Evolutionary conservation across 495 filamentous ascomycete genomes (phyloP), one percentile per base, ranked within the genome.

Genomic region (Xylaria palmicola): DNA sequence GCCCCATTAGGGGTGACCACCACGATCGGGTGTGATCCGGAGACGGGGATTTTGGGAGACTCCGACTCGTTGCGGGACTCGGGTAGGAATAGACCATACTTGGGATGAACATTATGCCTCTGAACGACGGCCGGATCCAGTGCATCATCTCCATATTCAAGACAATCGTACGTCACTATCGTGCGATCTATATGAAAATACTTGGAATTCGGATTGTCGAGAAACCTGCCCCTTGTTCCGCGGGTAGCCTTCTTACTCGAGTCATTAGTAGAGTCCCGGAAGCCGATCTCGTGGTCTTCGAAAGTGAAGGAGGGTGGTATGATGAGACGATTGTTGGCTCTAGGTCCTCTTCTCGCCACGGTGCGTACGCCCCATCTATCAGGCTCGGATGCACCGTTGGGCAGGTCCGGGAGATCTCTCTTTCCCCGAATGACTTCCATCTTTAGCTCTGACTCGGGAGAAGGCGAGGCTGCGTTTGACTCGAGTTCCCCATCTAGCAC

Each of bases 201-300:
- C 30, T 71, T 75, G 5, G 75, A 74, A 39, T 74, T 74, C 2
- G 78, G 77, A 44, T 69, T 71, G 48, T 73, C 67, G 51, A 77
- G 41, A 30, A 73, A 79, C 56, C 65, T 73, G 53, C 78, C 77
- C 40, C 78, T 70, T 24, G 67, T 67, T 2, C 69, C 68, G 58
- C 69, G 72, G 44, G 69, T 78, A 40, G 74, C 72, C 32, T 72
- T 71, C 63, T 75, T 76, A 30, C 69, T 67, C 47, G 70, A 69
- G 54, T 72, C 73, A 59, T 81, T 81, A 56, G 76, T 71, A 12
- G 78, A 80, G 44, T 80, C 78, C 5, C 78, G 79, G 58, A 81
- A 79, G n/a, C 79, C 79, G 39, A 81, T 81, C 56, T 81, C 76
- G 4, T 72, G 43, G 13, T 75, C 68, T 22, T 72, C 71, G 29